phyloP scores from a whole-genome alignment of 2,329 filamentous ascomycete genomes.

The Samsoniella hepiali region DNA sequence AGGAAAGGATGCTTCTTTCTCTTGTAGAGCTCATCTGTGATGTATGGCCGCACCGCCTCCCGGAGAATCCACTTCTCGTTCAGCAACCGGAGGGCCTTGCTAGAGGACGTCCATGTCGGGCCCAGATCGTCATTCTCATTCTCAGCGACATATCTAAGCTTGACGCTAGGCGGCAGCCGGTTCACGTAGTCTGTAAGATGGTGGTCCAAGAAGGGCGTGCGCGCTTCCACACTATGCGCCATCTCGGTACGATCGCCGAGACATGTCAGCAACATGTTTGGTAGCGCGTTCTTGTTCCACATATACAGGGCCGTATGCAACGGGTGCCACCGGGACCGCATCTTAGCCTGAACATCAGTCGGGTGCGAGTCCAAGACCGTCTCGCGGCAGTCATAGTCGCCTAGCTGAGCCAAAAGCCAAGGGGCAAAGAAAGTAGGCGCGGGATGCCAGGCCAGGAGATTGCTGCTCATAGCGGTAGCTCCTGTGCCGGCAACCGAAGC shows the following conservation, averaged over 20 bases:
- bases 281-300: conserved; percentile 25
- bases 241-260: conserved; percentile 36
- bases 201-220: conserved; percentile 37
- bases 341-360: conserved; percentile 24
- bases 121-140: not conserved
- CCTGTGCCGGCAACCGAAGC: too few relatives aligned
- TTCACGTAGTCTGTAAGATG: conserved; percentile 32
- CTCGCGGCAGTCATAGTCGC: not conserved
- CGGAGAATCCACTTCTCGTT: conserved; percentile 50
- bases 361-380: conserved; percentile 20
- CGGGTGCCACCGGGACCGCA: conserved; percentile 29
- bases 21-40: conserved; percentile 50
- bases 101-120: conserved; percentile 17
- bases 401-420: too few relatives aligned
- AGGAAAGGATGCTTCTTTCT: too few relatives aligned
- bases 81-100: conserved; percentile 26
- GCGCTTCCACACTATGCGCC: conserved; percentile 35
- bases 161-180: conserved; percentile 29
- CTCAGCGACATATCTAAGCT: conserved; percentile 21
- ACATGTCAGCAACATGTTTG: conserved; percentile 30
- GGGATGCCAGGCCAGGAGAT: not conserved
- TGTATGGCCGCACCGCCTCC: conserved; percentile 47
- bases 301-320: conserved; percentile 29
- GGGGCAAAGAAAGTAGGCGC: too few relatives aligned
- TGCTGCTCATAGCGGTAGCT: too few relatives aligned